Evolutionary conservation across 306 rosid genomes (phyloP), one percentile per base, ranked within the genome.

Genomic region (Lablab purpureus): DNA sequence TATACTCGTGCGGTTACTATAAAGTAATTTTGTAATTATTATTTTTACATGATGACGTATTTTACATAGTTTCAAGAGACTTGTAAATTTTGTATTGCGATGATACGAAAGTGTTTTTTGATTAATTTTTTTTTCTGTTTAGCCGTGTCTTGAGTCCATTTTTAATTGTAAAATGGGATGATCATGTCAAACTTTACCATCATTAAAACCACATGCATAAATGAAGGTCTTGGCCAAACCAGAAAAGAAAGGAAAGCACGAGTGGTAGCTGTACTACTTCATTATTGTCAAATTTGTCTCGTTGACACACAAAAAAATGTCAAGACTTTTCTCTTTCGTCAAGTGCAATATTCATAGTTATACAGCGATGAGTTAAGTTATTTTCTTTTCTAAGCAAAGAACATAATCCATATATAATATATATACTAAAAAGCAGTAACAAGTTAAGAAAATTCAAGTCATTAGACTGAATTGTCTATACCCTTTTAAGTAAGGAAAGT

Each of bases 101-200:
- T 27, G 0, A 6, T 14, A 28, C 18, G 15, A 30, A 60, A 28
- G 41, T 60, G 21, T 41, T 3, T 17, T 19, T 58, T 3, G 15
- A 7, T 28, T 62, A 1, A 2, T 50, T 37, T 45, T 10, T 4
- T 32, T 50, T 51, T 41, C 60, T 6, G n/a, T 13, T 27, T 63
- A 64, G 59, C 5, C 70, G 15, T 18, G 74, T 60, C 52, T 74
- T 67, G 80, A 67, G 54, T 74, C 51, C 80, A 37, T 47, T 25
- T 13, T 50, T 72, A 52, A 36, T 63, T 80, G 67, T 51, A 80
- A 62, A 52, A 47, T 47, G 63, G 80, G 80, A 18, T 46, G 72
- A 50, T 80, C 67, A 55, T 50, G 79, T 80, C 79, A 81, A 74
- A 81, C 84, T 54, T 74, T 66, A 23, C 55, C 18, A 60, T 19